Percentiles rank a stretch among this genome's conserved stretches.
These are phyloP conservation scores for Scleromitrula shiraiana DNA, from an alignment of 2,329 filamentous ascomycete genomes.

Conservation along the genomic window DNA sequence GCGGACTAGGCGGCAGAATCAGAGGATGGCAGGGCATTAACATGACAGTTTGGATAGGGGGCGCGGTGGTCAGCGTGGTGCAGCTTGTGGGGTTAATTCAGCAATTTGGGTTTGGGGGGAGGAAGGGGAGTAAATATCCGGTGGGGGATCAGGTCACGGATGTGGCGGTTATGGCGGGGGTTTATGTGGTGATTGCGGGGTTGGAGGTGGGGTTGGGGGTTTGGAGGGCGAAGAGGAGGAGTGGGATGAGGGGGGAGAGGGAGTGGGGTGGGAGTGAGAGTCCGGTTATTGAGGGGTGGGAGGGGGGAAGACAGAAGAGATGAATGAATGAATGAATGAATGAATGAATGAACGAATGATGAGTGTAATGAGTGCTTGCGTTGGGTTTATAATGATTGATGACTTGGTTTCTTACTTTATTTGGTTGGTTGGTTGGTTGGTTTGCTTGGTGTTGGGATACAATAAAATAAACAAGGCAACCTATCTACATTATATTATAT, in stretches of 20 bases:
- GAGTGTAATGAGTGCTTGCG: too few relatives aligned
- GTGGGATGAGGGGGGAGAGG: neutral
- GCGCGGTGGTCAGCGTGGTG: conserved; percentile 23
- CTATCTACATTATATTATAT: too few relatives aligned
- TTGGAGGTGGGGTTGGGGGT: conserved; percentile 24
- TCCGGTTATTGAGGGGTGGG: neutral
- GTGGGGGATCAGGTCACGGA: conserved; percentile 29
- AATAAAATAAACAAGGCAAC: too few relatives aligned
- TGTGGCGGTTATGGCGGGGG: conserved; percentile 29
- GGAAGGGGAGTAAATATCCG: conserved; percentile 29
- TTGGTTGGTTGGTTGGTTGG: too few relatives aligned
- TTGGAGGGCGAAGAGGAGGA: conserved; percentile 16
- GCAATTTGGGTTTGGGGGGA: conserved; percentile 21
- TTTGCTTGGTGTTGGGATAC: too few relatives aligned
- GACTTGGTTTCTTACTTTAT: too few relatives aligned
- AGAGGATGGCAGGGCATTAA: conserved; percentile 25
- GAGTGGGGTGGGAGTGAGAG: neutral
- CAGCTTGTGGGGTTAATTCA: conserved; percentile 27
- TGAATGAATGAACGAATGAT: too few relatives aligned
- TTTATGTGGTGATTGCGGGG: conserved; percentile 26
- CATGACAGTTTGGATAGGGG: conserved; percentile 27
- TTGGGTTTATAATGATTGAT: too few relatives aligned
- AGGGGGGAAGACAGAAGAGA: neutral
- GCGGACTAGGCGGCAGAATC: conserved; percentile 18
- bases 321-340: too few relatives aligned